phyloP scores from a whole-genome alignment of 768 basidiomycete species.

The Boletus huronensis region DNA sequence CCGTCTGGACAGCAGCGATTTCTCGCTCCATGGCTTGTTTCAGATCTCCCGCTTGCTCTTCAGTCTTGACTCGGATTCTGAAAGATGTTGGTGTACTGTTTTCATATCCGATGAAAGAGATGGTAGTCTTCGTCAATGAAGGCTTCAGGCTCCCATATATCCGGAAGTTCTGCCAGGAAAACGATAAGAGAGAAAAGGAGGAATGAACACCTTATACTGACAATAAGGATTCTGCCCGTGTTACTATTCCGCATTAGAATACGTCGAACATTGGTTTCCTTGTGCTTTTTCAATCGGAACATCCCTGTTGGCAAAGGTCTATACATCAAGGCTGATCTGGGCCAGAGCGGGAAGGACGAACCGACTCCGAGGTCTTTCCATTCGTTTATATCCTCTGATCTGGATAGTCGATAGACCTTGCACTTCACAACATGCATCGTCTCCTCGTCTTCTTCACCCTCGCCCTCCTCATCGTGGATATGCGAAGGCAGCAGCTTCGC shows the following conservation, averaged over 20 bases:
- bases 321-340: background rate
- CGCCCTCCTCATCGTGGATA: constrained; percentile 67
- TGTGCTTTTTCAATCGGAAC: constrained; percentile 72
- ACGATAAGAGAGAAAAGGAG: background rate
- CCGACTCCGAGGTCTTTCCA: constrained; percentile 73
- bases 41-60: constrained; percentile 53
- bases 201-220: constrained; percentile 36
- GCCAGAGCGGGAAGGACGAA: constrained; percentile 31
- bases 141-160: constrained; percentile 58
- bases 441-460: constrained; percentile 79
- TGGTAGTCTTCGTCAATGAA: constrained; percentile 45
- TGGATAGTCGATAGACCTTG: constrained; percentile 61
- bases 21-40: constrained; percentile 62
- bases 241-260: constrained; percentile 67
- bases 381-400: constrained; percentile 42
- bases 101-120: constrained; percentile 72
- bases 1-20: constrained; percentile 43
- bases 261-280: constrained; percentile 53
- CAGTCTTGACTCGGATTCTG: constrained; percentile 57
- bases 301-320: constrained; percentile 44
- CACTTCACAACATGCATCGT: constrained; percentile 55
- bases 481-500: constrained; percentile 20
- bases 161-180: constrained; percentile 63
- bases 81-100: constrained; percentile 53
- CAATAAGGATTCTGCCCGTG: constrained; percentile 73